phyloP scores from a whole-genome alignment of 2,329 filamentous ascomycete species.

The Talaromyces sp. region DNA sequence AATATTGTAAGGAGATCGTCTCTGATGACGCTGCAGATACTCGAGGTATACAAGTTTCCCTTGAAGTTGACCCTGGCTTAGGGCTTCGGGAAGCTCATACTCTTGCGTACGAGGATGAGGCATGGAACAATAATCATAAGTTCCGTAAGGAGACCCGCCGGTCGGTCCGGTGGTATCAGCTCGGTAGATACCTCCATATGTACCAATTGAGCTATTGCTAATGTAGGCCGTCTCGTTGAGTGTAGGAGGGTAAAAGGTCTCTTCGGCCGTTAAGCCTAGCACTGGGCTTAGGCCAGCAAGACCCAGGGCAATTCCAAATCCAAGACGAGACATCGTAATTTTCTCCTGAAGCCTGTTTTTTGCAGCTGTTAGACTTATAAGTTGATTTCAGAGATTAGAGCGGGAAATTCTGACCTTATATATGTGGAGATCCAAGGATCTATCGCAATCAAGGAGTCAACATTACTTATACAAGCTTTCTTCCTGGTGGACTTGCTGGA shows the following conservation, averaged over 20 bases:
- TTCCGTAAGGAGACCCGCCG: constrained; percentile 25
- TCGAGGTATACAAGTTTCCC: constrained; percentile 37
- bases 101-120: constrained; percentile 35
- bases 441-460: background rate
- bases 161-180: constrained; percentile 25
- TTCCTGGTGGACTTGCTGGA: background rate
- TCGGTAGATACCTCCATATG: constrained; percentile 37
- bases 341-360: background rate
- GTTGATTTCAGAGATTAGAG: background rate
- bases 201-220: constrained; percentile 33
- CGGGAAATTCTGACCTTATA: constrained; percentile 1
- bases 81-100: constrained; percentile 30
- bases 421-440: background rate
- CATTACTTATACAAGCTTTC: constrained; percentile 3
- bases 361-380: background rate
- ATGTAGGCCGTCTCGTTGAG: constrained; percentile 40
- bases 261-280: constrained; percentile 14
- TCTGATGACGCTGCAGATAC: constrained; percentile 40
- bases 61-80: constrained; percentile 27
- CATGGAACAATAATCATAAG: constrained; percentile 41
- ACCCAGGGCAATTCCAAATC: constrained; percentile 10
- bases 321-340: constrained; percentile 7
- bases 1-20: constrained; percentile 40
- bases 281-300: constrained; percentile 8
- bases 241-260: constrained; percentile 35